Evolutionary conservation across 1,139 yeast genomes (phyloP).

Genomic region (Blastobotrys aristatus): DNA sequence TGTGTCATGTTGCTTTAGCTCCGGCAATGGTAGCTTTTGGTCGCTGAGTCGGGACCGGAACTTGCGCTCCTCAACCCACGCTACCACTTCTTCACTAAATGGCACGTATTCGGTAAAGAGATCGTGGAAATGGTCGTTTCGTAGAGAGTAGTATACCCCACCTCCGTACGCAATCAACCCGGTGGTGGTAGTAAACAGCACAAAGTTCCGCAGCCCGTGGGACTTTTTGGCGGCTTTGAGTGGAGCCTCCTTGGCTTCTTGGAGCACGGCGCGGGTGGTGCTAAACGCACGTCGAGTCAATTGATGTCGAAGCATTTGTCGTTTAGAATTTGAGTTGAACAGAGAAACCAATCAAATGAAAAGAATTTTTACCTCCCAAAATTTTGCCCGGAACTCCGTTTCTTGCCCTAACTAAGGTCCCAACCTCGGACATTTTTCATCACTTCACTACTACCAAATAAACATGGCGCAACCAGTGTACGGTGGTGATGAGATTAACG

Average conservation of each 20-base stretch:
- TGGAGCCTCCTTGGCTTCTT: conserved; percentile 4
- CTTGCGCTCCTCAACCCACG: conserved; percentile 44
- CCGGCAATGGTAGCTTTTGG: conserved; percentile 20
- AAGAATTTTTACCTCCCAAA: background rate
- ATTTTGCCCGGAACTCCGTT: background rate
- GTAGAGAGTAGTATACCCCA: conserved; percentile 37
- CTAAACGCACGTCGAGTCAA: conserved; percentile 1
- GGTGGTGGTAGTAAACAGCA: conserved; percentile 26
- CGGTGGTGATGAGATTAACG: conserved; percentile 82
- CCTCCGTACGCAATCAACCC: conserved; percentile 33
- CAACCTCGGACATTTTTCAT: background rate
- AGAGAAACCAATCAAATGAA: background rate
- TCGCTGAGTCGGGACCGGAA: conserved; percentile 23
- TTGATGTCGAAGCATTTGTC: conserved; percentile 5
- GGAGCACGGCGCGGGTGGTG: background rate
- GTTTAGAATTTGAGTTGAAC: background rate
- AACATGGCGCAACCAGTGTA: conserved; percentile 35
- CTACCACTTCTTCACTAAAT: conserved; percentile 49
- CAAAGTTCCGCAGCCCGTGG: conserved; percentile 33
- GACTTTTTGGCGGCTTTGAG: conserved; percentile 19
- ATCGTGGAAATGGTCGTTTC: conserved; percentile 38
- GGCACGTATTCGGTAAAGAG: conserved; percentile 58
- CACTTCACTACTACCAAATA: background rate
- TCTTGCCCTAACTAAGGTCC: background rate
- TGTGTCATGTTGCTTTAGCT: conserved; percentile 24